Evolutionary conservation across 2,329 filamentous ascomycete species (phyloP), one percentile per base, ranked within the genome.

Genomic region (Coniochaeta sp.): DNA sequence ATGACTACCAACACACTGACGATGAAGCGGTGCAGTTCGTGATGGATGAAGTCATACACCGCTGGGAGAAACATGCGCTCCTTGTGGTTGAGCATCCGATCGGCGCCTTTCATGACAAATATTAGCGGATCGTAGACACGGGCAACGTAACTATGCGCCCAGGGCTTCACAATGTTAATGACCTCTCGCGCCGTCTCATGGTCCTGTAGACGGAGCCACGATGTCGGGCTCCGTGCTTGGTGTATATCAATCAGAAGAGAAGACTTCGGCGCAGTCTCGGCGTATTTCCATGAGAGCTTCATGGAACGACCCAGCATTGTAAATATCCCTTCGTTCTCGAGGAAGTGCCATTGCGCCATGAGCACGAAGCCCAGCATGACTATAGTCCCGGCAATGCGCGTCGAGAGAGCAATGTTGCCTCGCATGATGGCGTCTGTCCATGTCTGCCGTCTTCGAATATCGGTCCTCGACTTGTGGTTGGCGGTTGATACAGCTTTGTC

Each of bases 301-400:
- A 70, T 55, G 13, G 76, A 56, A 6, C 68, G 66, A 9, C 63
- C 58, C 16, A 71, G 28, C 28, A 67, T 63, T 49, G 65, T 66
- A 18, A 66, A 52, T 18, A 77, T 58, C 47, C 74, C 76, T 50
- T 78, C 76, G 47, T 77, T 77, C 45, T 85, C 83, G 56, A 87
- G 86, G 57, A 91, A 91, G 61, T 91, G 88, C 76, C 84, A 88
- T 58, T 91, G 88, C 1, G 88, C 81, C 40, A 85, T 81, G 14
- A 90, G 63, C 6, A 91, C 79, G 57, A 90, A 88, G 1, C 82
- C 83, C 20, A 89, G 70, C 65, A 89, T 84, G 27, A 90, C 83
- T 12, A 85, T 76, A 0, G 86, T 87, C 1, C 88, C 87, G 3
- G 87, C 87, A 57, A 91, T 82, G 27, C 88, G 78, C 2, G 87